phyloP scores from a whole-genome alignment of 106 monocot species.

The Acanthochlamys bracteata region DNA sequence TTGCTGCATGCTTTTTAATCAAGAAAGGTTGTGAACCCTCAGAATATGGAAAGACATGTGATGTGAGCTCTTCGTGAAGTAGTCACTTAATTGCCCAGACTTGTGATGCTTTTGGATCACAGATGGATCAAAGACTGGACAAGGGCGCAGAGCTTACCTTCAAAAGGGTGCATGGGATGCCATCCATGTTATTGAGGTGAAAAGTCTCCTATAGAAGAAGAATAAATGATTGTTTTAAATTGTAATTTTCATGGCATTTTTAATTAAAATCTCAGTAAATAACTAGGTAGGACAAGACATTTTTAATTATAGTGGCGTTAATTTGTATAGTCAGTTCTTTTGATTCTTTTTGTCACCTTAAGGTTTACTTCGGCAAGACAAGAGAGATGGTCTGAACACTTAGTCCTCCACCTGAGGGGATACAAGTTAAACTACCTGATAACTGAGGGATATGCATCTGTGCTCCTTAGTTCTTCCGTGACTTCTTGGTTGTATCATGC shows the following conservation, averaged over 20 bases:
- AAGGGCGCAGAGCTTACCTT: constrained; percentile 72
- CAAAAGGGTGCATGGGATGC: constrained; percentile 97
- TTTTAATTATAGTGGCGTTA: too few species aligned
- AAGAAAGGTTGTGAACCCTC: constrained; percentile 66
- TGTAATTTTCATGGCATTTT: not conserved
- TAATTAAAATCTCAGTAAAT: not conserved
- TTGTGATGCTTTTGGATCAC: not conserved
- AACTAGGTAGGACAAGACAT: constrained; percentile 66
- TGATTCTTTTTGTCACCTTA: not conserved
- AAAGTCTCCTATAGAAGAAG: not conserved
- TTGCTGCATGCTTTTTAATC: constrained; percentile 84
- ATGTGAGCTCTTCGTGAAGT: not conserved
- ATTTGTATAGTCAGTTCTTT: too few species aligned
- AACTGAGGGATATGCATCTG: not conserved
- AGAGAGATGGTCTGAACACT: constrained; percentile 94
- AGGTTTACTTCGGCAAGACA: constrained; percentile 99
- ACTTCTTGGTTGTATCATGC: too few species aligned
- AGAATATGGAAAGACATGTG: too few species aligned
- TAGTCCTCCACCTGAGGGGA: constrained; percentile 62
- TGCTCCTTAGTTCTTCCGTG: too few species aligned
- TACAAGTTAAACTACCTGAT: constrained; percentile 40
- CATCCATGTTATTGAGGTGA: constrained; percentile 94
- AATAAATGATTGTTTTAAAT: not conserved
- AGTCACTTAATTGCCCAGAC: not conserved
- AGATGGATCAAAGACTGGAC: constrained; percentile 85